Base-by-base conservation (phyloP, 225 moss, liverwort and hornwort species). In the Physcomitrium patens region DNA sequence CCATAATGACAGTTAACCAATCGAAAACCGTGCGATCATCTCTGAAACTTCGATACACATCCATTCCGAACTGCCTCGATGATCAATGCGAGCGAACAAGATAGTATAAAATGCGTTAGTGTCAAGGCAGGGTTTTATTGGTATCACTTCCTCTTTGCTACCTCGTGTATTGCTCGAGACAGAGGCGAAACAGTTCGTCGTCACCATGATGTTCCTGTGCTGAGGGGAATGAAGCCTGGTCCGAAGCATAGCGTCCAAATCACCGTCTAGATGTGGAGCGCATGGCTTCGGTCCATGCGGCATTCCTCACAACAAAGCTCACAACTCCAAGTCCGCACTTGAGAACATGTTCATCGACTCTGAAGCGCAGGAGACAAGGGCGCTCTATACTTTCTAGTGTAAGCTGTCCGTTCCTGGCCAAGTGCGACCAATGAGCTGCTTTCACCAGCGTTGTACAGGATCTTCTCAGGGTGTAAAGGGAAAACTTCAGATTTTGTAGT, bases 191-290 rank as follows among this genome's bases (percentile, higher is more conserved):
- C 1, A 43, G 26, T 51, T 23, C 43, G 56, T 50, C 59, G 53
- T 10, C 37, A 10, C 31, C 5, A 56, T 71, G 76, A 76, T 84
- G 86, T 81, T 84, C 81, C 84, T 81, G 71, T 42, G 79, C 84
- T 87, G 87, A 87, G 81, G 87, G 87, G 87, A 87, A 87, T 87
- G 87, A 87, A 87, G 87, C 87, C 87, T 87, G 87, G 87, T 87
- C 87, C 87, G 84, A 87, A 82, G 82, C 77, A 48, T 71, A 55
- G 19, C 69, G 66, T 65, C 54, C 37, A 41, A 73, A 55, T 68
- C 74, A 69, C 77, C 1, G 10, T 1, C 2, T 3, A 31, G 55
- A 19, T 13, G 50, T 12, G 65, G 58, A 75, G 48, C 55, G 59
- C 78, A 66, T 17, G 24, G 52, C 64, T 84, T 82, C 87, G 84